Conservation (phyloP, 768 basidiomycete genomes). For the Auriculariales sp. region DNA sequence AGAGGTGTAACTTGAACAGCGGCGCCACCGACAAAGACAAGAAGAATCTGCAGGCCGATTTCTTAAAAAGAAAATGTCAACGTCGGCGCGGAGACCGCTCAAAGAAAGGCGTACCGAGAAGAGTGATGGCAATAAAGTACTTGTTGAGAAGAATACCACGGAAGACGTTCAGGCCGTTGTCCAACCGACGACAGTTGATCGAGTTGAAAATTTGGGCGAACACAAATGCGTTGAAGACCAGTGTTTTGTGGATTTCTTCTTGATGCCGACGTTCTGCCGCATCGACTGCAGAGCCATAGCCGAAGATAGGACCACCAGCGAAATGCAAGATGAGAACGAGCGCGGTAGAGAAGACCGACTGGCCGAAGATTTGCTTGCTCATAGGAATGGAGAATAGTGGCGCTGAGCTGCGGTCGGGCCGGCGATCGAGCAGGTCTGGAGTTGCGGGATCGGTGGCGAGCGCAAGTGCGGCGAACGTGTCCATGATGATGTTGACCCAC, state of each 20-base stretch:
- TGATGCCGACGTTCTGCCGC: constrained; percentile 11
- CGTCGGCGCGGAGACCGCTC: neutral
- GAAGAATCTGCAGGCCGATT: constrained; percentile 79
- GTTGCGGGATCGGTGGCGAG: constrained; percentile 93
- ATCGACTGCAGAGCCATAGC: constrained; percentile 15
- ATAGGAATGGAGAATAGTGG: constrained; percentile 86
- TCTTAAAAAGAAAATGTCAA: constrained; percentile 16
- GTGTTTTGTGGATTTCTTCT: constrained; percentile 45
- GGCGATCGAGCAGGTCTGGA: constrained; percentile 63
- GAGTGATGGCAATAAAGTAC: constrained; percentile 75
- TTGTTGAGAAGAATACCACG: constrained; percentile 64
- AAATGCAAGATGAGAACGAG: constrained; percentile 87
- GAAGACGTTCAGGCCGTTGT: constrained; percentile 78
- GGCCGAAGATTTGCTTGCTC: constrained; percentile 91
- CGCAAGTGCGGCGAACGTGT: constrained; percentile 94
- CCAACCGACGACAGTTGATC: constrained; percentile 78
- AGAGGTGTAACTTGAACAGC: constrained; percentile 82
- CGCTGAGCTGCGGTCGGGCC: constrained; percentile 79
- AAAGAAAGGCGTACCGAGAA: constrained; percentile 46
- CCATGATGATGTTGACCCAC: constrained; percentile 99
- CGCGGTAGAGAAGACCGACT: constrained; percentile 74
- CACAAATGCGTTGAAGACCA: constrained; percentile 95
- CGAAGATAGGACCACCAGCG: constrained; percentile 57
- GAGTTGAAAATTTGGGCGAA: constrained; percentile 97
- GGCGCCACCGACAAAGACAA: constrained; percentile 81